Conservation (phyloP, 2,329 filamentous ascomycete species). For the Aspergillus alliaceus region DNA sequence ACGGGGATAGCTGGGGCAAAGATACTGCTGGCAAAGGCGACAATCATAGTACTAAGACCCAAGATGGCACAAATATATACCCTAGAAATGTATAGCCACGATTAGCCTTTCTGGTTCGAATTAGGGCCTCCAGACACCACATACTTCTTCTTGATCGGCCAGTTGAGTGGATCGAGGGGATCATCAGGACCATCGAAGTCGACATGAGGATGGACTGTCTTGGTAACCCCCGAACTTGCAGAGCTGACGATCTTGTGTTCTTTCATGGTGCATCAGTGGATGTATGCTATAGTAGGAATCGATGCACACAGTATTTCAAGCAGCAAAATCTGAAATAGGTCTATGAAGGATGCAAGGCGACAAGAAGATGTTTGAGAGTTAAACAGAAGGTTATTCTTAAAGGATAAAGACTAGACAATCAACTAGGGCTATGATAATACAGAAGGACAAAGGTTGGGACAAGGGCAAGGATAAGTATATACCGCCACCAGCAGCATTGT, state of each 20-base stretch:
- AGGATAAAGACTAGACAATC: neutral
- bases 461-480: neutral
- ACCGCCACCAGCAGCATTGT: neutral
- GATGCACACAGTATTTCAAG: neutral
- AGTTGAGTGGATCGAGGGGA: constrained; percentile 12
- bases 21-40: constrained; percentile 22
- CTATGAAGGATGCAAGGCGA: neutral
- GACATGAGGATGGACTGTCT: constrained; percentile 1
- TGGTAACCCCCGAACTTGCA: neutral
- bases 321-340: neutral
- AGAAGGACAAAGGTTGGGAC: neutral
- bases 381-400: neutral
- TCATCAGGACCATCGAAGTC: constrained; percentile 11
- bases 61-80: constrained; percentile 11
- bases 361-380: neutral
- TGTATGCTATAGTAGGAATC: neutral
- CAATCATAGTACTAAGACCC: constrained; percentile 20
- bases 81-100: neutral
- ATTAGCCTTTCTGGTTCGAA: neutral
- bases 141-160: constrained; percentile 15
- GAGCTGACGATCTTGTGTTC: neutral
- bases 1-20: constrained; percentile 16
- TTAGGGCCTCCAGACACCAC: neutral
- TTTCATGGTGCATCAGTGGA: neutral
- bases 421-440: neutral